These are phyloP conservation scores for Vigna reflexopilosa DNA, from an alignment of 306 rosid genomes.

Conservation along the genomic window DNA sequence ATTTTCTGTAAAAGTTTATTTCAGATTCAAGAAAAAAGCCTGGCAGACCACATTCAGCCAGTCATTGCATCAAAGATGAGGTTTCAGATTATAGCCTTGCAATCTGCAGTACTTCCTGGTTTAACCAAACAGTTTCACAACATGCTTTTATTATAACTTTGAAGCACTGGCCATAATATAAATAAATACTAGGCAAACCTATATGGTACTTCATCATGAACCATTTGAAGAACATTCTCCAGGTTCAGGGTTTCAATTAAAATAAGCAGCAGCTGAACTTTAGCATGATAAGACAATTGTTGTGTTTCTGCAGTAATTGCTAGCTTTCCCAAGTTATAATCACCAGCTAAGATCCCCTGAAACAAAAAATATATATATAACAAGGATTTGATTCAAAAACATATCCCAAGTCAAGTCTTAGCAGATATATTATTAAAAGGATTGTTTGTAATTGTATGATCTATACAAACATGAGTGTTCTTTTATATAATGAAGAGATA, in stretches of 20 bases:
- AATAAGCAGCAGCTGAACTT: conserved; percentile 80
- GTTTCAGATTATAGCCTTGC: conserved; percentile 17
- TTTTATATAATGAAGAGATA: too few species aligned
- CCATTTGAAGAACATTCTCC: conserved; percentile 93
- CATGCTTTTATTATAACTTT: conserved; percentile 14
- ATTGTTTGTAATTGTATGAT: too few species aligned
- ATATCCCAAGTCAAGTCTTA: conserved; percentile 30
- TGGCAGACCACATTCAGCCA: conserved; percentile 14
- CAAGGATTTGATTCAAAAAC: conserved; percentile 39
- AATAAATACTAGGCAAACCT: conserved; percentile 60
- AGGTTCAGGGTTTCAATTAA: conserved; percentile 86
- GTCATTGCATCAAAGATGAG: conserved; percentile 34
- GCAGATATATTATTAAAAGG: conserved; percentile 19
- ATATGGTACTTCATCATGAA: conserved; percentile 87
- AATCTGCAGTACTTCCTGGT: conserved; percentile 29
- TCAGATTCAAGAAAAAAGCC: conserved; percentile 28
- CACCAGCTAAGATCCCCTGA: conserved; percentile 81
- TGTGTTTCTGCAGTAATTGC: conserved; percentile 73
- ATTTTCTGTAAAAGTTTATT: conserved; percentile 13
- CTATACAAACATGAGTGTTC: too few species aligned
- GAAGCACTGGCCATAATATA: conserved; percentile 30
- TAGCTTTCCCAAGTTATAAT: conserved; percentile 78
- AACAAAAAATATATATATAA: conserved; percentile 34
- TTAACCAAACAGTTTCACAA: conserved; percentile 32
- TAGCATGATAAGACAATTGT: conserved; percentile 66